phyloP scores from a whole-genome alignment of 2,329 filamentous ascomycete species.

The Hypoxylon sp. region DNA sequence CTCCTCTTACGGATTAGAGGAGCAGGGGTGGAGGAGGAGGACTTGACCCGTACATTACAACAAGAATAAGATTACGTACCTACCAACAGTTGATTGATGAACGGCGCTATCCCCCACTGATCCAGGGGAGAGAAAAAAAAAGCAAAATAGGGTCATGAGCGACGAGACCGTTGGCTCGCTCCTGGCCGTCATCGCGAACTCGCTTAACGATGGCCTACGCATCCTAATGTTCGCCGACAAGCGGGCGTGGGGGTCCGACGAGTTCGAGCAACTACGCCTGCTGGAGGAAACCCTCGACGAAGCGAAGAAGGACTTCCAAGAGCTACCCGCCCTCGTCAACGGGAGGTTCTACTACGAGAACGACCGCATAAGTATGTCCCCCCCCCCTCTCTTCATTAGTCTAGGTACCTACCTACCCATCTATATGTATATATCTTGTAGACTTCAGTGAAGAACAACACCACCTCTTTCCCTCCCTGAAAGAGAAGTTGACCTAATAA shows the following conservation, averaged over 20 bases:
- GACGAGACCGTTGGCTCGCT: constrained; percentile 70
- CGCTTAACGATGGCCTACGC: constrained; percentile 67
- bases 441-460: no score
- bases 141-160: constrained; percentile 55
- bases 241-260: constrained; percentile 70
- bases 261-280: constrained; percentile 71
- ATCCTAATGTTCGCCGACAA: constrained; percentile 71
- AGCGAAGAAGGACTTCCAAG: constrained; percentile 73
- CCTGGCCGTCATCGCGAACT: constrained; percentile 70
- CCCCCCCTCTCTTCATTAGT: background rate
- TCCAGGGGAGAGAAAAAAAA: constrained; percentile 9
- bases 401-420: background rate
- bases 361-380: constrained; percentile 64
- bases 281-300: constrained; percentile 71
- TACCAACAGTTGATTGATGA: background rate
- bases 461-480: constrained; percentile 4
- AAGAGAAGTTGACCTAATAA: constrained; percentile 48
- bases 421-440: no score
- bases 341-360: constrained; percentile 72
- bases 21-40: constrained; percentile 34
- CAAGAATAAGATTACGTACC: constrained; percentile 11
- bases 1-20: constrained; percentile 24
- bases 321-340: constrained; percentile 68
- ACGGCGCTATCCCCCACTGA: constrained; percentile 5
- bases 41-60: background rate